Evolutionary conservation across 2,329 filamentous ascomycete genomes (phyloP).

Genomic region (Alternaria sp.): DNA sequence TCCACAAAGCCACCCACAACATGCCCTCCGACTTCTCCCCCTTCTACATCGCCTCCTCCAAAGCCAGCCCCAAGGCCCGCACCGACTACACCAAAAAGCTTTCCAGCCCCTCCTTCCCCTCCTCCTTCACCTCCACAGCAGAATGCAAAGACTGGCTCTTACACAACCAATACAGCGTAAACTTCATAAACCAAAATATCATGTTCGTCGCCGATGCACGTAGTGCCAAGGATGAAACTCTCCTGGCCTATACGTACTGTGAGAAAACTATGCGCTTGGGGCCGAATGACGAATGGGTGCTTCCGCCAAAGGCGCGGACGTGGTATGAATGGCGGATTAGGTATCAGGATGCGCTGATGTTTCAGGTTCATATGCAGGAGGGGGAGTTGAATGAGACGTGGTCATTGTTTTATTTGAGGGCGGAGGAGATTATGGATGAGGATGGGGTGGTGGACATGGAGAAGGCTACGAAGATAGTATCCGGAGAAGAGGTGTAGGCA

Average conservation of each 20-base stretch:
- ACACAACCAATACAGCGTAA: not conserved
- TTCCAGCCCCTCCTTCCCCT: not conserved
- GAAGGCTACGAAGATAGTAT: not conserved
- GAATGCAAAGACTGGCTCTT: not conserved
- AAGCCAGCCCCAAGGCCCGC: not conserved
- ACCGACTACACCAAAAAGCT: not conserved
- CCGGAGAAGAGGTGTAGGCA: not conserved
- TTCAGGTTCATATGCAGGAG: not conserved
- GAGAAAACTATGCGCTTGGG: not conserved
- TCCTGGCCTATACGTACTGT: not conserved
- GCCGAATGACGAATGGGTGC: not conserved
- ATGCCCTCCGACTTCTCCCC: not conserved
- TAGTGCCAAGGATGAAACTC: not conserved
- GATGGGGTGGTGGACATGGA: not conserved
- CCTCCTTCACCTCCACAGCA: not conserved
- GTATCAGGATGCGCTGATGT: not conserved
- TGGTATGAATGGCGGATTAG: not conserved
- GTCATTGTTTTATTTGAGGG: not conserved
- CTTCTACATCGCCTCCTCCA: not conserved
- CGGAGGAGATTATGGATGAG: not conserved
- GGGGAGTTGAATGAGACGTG: not conserved
- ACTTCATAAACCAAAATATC: not conserved
- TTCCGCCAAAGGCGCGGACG: not conserved
- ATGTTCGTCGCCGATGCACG: not conserved
- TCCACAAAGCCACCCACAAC: not conserved